A percentile compares a stretch with the other conserved stretches of the same genome.
Evolutionary conservation across 2,329 filamentous ascomycete genomes (phyloP).

Genomic region (Colletotrichum sp.): DNA sequence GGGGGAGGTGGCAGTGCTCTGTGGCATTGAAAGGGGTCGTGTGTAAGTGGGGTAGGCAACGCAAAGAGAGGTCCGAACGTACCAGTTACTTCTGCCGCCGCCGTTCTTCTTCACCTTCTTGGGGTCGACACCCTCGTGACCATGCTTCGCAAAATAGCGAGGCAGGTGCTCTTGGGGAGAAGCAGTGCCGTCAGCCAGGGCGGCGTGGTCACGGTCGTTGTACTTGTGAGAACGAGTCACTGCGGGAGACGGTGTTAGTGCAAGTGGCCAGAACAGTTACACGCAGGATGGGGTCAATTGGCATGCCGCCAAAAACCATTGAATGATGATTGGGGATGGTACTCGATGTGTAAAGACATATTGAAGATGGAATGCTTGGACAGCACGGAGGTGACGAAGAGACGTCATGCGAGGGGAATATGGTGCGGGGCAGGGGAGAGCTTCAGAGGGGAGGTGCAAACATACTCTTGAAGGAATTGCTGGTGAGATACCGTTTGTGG

Average conservation of each 20-base stretch:
- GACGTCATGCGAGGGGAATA: constrained; percentile 1
- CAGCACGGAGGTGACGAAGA: neutral
- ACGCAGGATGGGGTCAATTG: neutral
- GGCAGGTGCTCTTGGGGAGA: constrained; percentile 76
- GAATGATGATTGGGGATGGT: neutral
- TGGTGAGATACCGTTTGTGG: neutral
- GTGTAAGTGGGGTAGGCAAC: constrained; percentile 17
- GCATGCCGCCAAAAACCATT: neutral
- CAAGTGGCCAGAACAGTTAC: neutral
- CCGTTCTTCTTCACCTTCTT: constrained; percentile 98
- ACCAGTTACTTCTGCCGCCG: constrained; percentile 93
- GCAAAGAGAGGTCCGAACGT: constrained; percentile 40
- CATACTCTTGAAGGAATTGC: constrained; percentile 20
- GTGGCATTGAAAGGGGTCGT: neutral
- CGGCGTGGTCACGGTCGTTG: constrained; percentile 91
- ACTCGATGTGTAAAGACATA: neutral
- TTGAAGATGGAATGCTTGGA: neutral
- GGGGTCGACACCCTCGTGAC: constrained; percentile 80
- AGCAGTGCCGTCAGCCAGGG: constrained; percentile 75
- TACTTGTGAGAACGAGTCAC: constrained; percentile 98
- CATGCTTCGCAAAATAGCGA: constrained; percentile 91
- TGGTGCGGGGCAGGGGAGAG: constrained; percentile 10
- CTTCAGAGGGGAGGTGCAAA: neutral
- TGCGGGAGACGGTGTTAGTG: constrained; percentile 39
- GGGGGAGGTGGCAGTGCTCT: neutral